Percentiles rank a stretch among this genome's conserved stretches.
phyloP scores from a whole-genome alignment of 2,329 filamentous ascomycete genomes.

The Rhynchosporium graminicola region DNA sequence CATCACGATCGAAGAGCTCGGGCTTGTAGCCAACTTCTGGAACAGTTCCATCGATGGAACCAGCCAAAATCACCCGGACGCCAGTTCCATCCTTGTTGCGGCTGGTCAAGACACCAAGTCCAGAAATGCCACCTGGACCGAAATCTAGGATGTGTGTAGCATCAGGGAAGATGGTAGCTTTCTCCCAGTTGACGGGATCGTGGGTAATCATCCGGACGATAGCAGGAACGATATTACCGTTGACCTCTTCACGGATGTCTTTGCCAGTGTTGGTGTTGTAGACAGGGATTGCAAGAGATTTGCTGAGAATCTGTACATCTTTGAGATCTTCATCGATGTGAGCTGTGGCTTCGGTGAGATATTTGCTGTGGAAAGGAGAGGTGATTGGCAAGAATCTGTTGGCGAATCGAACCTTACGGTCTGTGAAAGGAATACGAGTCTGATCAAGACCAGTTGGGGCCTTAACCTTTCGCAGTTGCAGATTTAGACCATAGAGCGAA shows the following conservation, averaged over 20 bases:
- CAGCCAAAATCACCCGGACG: constrained; percentile 92
- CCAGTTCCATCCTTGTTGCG: constrained; percentile 99
- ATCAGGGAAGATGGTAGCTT: constrained; percentile 83
- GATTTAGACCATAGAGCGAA: constrained; percentile 92
- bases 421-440: constrained; percentile 88
- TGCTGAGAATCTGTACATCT: constrained; percentile 73
- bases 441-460: constrained; percentile 97
- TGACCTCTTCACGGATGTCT: constrained; percentile 71
- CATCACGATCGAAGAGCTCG: constrained; percentile 94
- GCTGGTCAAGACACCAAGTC: constrained; percentile 92
- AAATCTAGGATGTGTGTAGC: constrained; percentile 97
- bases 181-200: constrained; percentile 94
- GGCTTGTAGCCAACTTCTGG: constrained; percentile 95
- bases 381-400: constrained; percentile 98
- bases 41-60: constrained; percentile 87
- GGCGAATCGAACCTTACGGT: constrained; percentile 94
- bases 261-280: constrained; percentile 88
- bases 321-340: constrained; percentile 87
- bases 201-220: constrained; percentile 92
- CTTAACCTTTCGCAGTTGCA: constrained; percentile 94
- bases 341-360: constrained; percentile 78
- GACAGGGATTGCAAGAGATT: constrained; percentile 77
- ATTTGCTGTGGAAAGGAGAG: constrained; percentile 96
- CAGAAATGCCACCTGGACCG: constrained; percentile 93
- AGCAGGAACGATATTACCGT: constrained; percentile 79